phyloP scores from a whole-genome alignment of 2,329 filamentous ascomycete genomes.

The Aspergillus viridinutans region DNA sequence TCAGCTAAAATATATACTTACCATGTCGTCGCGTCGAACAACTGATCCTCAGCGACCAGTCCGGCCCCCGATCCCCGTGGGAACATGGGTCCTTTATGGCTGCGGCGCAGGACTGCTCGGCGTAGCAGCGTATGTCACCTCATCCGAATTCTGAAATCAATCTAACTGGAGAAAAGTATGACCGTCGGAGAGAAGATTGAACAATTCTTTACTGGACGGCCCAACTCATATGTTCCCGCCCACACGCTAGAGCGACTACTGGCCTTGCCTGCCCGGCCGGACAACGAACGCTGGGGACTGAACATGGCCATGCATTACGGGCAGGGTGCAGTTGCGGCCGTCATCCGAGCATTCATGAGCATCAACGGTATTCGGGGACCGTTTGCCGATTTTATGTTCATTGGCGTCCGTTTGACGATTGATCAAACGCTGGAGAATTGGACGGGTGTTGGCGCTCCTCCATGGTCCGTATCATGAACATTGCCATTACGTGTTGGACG shows the following conservation, averaged over 20 bases:
- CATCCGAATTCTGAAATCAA: background rate
- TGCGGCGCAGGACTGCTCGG: conserved; percentile 2
- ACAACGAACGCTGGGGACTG: background rate
- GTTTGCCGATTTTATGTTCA: conserved; percentile 5
- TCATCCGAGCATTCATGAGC: conserved; percentile 4
- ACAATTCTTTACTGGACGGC: conserved; percentile 3
- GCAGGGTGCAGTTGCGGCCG: conserved; percentile 1
- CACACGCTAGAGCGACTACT: conserved; percentile 2
- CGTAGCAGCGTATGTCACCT: background rate
- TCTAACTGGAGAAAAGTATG: background rate
- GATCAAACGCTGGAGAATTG: conserved; percentile 4
- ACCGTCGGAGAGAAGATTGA: conserved; percentile 2
- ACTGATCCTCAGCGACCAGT: background rate
- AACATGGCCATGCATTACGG: conserved; percentile 6
- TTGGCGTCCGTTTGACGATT: background rate
- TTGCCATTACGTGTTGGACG: too few species aligned
- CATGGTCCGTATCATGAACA: background rate
- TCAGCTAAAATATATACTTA: conserved; percentile 2
- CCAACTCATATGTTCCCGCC: conserved; percentile 3
- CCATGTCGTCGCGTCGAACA: conserved; percentile 5
- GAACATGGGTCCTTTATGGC: conserved; percentile 2
- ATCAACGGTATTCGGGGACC: background rate
- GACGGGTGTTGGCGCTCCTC: conserved; percentile 1
- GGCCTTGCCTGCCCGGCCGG: background rate
- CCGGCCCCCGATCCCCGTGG: background rate